Evolutionary conservation across 768 basidiomycete genomes (phyloP).

Genomic region (Chlorophyllum brunneum): DNA sequence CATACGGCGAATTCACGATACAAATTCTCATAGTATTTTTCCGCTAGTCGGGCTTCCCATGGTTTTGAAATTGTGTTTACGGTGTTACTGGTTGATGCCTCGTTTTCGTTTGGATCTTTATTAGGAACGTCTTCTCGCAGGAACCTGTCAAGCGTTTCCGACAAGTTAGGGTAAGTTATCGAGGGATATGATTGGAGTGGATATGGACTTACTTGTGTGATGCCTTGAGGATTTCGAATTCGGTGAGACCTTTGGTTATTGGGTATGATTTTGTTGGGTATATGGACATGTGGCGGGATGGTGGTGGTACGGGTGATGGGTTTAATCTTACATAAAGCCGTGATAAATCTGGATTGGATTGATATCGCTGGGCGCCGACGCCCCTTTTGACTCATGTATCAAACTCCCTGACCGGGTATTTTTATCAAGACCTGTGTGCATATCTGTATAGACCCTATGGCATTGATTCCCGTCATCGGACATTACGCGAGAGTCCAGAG

Average conservation of each 20-base stretch:
- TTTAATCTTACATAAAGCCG: not conserved
- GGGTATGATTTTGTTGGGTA: constrained; percentile 31
- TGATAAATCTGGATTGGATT: no score
- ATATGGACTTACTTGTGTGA: constrained; percentile 55
- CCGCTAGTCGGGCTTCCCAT: constrained; percentile 87
- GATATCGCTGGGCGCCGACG: no score
- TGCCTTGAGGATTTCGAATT: constrained; percentile 75
- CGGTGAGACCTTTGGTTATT: constrained; percentile 37
- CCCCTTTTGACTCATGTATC: no score
- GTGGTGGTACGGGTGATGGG: not conserved
- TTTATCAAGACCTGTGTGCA: no score
- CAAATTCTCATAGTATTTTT: constrained; percentile 83
- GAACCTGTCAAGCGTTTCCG: constrained; percentile 63
- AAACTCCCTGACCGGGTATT: no score
- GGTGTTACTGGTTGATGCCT: constrained; percentile 11
- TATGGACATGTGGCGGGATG: constrained; percentile 26
- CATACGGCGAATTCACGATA: constrained; percentile 92
- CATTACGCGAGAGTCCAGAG: no score
- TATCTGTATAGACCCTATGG: no score
- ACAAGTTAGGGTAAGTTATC: not conserved
- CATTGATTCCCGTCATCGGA: no score
- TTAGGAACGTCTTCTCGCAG: constrained; percentile 63
- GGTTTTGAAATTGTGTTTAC: constrained; percentile 13
- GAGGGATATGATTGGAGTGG: not conserved
- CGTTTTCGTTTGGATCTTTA: no score